Conservation (phyloP, 2,329 filamentous ascomycete genomes). For the Rhynchosporium secalis region DNA sequence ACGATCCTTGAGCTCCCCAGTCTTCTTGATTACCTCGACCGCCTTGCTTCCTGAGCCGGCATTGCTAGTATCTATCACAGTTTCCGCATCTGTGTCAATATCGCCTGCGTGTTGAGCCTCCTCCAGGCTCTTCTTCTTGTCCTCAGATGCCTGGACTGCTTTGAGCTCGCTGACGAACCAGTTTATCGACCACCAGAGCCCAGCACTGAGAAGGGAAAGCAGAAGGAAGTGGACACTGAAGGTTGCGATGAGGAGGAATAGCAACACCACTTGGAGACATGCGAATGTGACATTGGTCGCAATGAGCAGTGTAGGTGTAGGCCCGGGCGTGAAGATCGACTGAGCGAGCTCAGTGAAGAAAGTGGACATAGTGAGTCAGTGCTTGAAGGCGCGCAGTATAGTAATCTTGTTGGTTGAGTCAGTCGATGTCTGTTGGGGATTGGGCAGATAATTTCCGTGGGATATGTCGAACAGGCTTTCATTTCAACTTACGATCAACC, state of each 20-base stretch:
- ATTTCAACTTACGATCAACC: too few relatives aligned
- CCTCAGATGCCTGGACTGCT: constrained; percentile 48
- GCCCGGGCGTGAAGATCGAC: constrained; percentile 89
- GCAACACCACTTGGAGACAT: constrained; percentile 76
- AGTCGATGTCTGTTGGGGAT: too few relatives aligned
- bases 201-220: constrained; percentile 74
- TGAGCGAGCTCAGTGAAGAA: constrained; percentile 80
- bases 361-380: constrained; percentile 49
- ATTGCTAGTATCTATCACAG: constrained; percentile 47
- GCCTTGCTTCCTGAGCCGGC: constrained; percentile 34
- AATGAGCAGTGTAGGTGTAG: constrained; percentile 82
- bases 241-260: constrained; percentile 74
- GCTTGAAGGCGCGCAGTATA: too few relatives aligned
- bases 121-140: constrained; percentile 40
- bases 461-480: too few relatives aligned
- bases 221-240: constrained; percentile 86
- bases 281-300: constrained; percentile 91
- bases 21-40: constrained; percentile 33
- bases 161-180: constrained; percentile 81
- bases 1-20: constrained; percentile 36
- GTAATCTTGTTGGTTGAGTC: too few relatives aligned
- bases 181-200: constrained; percentile 92
- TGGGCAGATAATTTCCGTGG: too few relatives aligned
- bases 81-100: constrained; percentile 50
- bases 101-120: constrained; percentile 25